Evolutionary conservation across 805 yeast genomes (phyloP).

Genomic region (Hanseniaspora valbyensis): DNA sequence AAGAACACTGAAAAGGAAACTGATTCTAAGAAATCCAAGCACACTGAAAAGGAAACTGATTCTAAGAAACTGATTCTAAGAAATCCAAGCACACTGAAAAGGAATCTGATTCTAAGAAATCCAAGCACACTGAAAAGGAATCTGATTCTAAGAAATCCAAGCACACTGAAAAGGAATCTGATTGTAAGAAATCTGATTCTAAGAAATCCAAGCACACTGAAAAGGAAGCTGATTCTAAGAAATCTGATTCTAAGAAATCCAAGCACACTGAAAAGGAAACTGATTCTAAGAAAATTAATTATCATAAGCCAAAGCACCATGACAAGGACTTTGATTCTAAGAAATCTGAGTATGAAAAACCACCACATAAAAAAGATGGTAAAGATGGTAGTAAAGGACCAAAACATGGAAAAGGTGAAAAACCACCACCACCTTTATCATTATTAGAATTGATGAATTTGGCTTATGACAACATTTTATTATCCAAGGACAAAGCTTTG

Average conservation of each 20-base stretch:
- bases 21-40: too few relatives aligned
- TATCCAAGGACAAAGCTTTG: conserved; percentile 21
- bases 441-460: conserved; percentile 26
- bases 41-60: background rate
- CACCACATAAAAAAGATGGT: too few relatives aligned
- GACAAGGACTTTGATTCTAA: background rate
- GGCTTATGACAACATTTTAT: conserved; percentile 24
- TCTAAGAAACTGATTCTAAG: background rate
- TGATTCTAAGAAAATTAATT: background rate
- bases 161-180: background rate
- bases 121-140: background rate
- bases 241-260: background rate
- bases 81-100: background rate
- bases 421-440: conserved; percentile 11
- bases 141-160: background rate
- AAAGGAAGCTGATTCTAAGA: background rate
- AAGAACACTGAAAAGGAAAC: too few relatives aligned
- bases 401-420: conserved; percentile 1
- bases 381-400: too few relatives aligned
- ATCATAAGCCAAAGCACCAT: conserved; percentile 6
- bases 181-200: background rate
- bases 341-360: conserved; percentile 16
- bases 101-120: background rate
- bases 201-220: background rate
- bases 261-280: conserved; percentile 17